Evolutionary conservation across 2,329 filamentous ascomycete genomes (phyloP).

Genomic region (Cladobotryum protrusum): DNA sequence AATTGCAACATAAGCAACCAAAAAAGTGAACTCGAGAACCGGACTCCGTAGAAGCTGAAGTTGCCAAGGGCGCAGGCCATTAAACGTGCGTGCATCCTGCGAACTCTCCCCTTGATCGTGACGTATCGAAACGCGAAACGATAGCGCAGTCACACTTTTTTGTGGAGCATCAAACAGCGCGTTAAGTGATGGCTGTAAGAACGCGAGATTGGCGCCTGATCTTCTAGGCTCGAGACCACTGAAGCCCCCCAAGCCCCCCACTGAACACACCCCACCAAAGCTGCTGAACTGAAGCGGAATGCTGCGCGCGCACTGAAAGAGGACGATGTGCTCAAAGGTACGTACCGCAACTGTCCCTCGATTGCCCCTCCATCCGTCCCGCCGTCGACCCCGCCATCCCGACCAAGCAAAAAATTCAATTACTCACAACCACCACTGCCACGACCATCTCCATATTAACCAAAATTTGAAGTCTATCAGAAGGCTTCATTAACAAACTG

Average conservation of each 20-base stretch:
- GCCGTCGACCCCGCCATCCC: constrained; percentile 11
- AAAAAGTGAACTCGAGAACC: too few relatives aligned
- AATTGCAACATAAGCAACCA: too few relatives aligned
- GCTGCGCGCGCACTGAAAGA: too few relatives aligned
- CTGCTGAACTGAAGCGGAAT: too few relatives aligned
- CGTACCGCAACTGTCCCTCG: constrained; percentile 2
- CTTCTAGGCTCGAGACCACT: neutral
- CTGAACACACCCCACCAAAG: too few relatives aligned
- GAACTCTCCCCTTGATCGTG: constrained; percentile 17
- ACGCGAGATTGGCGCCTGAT: neutral
- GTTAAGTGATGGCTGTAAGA: constrained; percentile 9
- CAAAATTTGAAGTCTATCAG: neutral
- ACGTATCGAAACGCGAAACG: constrained; percentile 27
- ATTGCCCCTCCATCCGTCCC: constrained; percentile 10
- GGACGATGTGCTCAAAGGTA: neutral
- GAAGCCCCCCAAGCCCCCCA: too few relatives aligned
- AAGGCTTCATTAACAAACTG: constrained; percentile 27
- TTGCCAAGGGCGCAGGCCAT: neutral
- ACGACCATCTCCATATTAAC: neutral
- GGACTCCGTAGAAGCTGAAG: too few relatives aligned
- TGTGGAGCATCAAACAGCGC: constrained; percentile 7
- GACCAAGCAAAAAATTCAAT: neutral
- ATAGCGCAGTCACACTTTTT: constrained; percentile 28
- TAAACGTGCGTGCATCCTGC: constrained; percentile 1
- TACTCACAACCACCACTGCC: neutral